Base-by-base conservation (phyloP, 116 monocot genomes). In the Trichopus zeylanicus region DNA sequence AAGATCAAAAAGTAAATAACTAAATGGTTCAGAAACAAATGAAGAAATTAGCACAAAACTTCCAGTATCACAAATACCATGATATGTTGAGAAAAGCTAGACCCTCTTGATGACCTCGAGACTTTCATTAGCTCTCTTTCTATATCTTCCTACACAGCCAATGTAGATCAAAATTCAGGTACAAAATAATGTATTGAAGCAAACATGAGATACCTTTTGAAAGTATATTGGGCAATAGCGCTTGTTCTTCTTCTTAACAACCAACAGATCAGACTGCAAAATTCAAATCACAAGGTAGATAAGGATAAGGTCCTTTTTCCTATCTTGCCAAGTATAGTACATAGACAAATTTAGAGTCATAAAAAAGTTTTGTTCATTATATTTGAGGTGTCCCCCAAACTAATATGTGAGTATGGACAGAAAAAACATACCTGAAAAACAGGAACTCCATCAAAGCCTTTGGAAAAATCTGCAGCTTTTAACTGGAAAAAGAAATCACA, bases 171-270 rank as follows among this genome's bases (percentile, higher is more conserved):
- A 42, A n/a, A 42, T 42, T n/a, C 18, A n/a, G 0, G 13, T 42
- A 42, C 6, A n/a, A n/a, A 42, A 0, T 42, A 42, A 42, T 42
- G n/a, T 42, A 16, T n/a, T 42, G n/a, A n/a, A 42, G 42, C 42
- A 26, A 9, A 28, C 15, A 1, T 54, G 28, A 30, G 56, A 25
- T 31, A 91, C 92, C 87, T 86, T 97, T 70, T 89, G 95, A 33
- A 97, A 97, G 56, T 97, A 97, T 62, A 97, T 79, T 30, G 95
- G 95, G 39, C 95, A 90, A 47, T 84, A 97, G 10, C 84, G 81
- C 73, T 61, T 90, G 35, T 84, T 97, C 70, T 79, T 90, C 63
- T 87, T 97, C 75, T 87, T 97, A 33, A 90, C 52, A 65, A 97
- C 84, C 42, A 97, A 72, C 31, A 77, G 81, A 72, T 97, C 95